Base-by-base conservation (phyloP, 257 asterid genomes). In the Nicotiana paniculata region DNA sequence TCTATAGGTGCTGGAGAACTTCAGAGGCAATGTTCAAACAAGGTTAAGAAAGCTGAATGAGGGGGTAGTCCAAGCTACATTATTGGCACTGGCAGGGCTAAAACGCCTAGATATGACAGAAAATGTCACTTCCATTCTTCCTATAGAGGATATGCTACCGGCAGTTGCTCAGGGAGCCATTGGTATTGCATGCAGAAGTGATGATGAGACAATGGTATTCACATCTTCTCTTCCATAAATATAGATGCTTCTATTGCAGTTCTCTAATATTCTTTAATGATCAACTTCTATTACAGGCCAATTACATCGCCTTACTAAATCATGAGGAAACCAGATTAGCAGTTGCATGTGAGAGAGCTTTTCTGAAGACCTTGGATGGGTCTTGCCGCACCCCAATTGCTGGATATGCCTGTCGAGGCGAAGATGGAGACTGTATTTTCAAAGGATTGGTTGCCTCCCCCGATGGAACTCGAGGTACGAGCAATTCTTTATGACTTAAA, bases 81-180 rank as follows among this genome's bases (percentile, higher is more conserved):
- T 95, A 77, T 79, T 95, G 85, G 99, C 98, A 68, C 87, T 93
- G 82, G 99, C 99, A 9, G 99, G 98, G 39, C 89, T 95, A 67
- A 95, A 92, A 79, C 97, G 99, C 82, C 89, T 93, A 28, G 91
- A 86, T 86, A 95, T 92, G 99, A 90, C 93, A 1, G 97, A 93
- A 81, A 86, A 86, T 77, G 99, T 93, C 48, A 86, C 97, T 48
- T 82, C 94, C 26, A 82, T 91, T 77, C 91, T 95, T 32, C 89
- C 98, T 43, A 91, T 95, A 66, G 97, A 95, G 58, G 97, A 95
- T 86, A 95, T 95, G 99, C 97, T 95, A 81, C 99, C 99, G 46
- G 99, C 99, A 80, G 99, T 95, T 59, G 99, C 98, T 83, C 98
- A 95, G 81, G 99, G 99, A 82, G 99, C 99, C 79, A 95, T 95